Evolutionary conservation across 345 rosid species (phyloP).

Genomic region (Hibiscus trionum): DNA sequence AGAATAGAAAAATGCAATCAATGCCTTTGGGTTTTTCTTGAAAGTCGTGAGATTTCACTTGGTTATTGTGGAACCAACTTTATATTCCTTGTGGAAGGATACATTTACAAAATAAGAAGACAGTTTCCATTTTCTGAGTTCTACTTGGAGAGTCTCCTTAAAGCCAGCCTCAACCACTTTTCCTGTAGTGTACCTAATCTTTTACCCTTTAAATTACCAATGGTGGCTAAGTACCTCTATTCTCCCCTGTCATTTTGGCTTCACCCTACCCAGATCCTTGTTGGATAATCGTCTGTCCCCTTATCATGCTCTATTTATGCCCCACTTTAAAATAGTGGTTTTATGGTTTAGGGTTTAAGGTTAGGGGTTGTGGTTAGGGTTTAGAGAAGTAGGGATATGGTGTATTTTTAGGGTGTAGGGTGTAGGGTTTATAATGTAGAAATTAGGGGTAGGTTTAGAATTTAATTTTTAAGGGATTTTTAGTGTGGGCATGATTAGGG

Average conservation of each 20-base stretch:
- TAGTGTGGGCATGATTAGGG: too few species aligned
- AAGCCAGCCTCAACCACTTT: background rate
- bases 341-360: too few species aligned
- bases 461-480: too few species aligned
- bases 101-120: background rate
- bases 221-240: background rate
- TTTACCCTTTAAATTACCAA: background rate
- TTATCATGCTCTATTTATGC: too few species aligned
- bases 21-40: background rate
- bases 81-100: background rate
- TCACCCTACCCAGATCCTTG: background rate
- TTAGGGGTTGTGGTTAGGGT: too few species aligned
- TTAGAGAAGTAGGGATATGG: too few species aligned
- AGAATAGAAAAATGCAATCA: background rate
- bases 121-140: background rate
- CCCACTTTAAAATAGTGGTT: too few species aligned
- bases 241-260: background rate
- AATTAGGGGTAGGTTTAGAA: too few species aligned
- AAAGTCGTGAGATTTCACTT: background rate
- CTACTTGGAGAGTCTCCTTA: background rate
- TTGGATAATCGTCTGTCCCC: background rate
- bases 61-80: background rate
- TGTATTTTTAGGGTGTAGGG: too few species aligned
- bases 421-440: too few species aligned
- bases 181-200: background rate